Evolutionary conservation across 768 basidiomycete species (phyloP).

Genomic region (Lactarius trivialis): DNA sequence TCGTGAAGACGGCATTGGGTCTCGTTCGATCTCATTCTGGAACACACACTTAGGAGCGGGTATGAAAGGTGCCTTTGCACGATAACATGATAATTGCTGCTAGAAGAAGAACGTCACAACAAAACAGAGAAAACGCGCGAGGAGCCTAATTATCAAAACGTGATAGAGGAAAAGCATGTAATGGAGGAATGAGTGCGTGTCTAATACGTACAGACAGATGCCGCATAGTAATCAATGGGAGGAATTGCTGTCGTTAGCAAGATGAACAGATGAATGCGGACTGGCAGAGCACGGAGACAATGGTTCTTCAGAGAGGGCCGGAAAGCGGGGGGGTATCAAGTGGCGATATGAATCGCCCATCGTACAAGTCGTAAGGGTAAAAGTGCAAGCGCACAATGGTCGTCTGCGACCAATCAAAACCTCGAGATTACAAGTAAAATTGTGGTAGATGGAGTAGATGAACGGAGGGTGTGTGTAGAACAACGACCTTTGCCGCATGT

Average conservation of each 20-base stretch:
- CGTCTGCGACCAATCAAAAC: conserved; percentile 18
- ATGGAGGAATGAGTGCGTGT: conserved; percentile 44
- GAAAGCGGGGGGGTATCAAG: conserved; percentile 11
- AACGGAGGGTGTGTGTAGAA: not conserved
- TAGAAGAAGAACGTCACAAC: conserved; percentile 9
- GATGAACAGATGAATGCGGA: conserved; percentile 8
- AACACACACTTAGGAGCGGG: not conserved
- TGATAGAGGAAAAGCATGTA: conserved; percentile 28
- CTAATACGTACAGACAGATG: conserved; percentile 58
- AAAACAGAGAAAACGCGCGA: conserved; percentile 17
- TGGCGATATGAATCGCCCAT: conserved; percentile 6
- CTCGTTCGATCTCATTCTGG: conserved; percentile 1
- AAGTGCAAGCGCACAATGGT: conserved; percentile 14
- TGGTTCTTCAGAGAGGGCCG: conserved; percentile 13
- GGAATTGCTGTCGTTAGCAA: conserved; percentile 24
- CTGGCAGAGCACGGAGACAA: conserved; percentile 6
- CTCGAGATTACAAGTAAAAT: conserved; percentile 12
- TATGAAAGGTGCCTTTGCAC: conserved; percentile 1
- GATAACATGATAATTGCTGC: conserved; percentile 5
- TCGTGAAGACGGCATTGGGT: not conserved
- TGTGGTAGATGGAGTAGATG: conserved; percentile 14
- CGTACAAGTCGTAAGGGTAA: conserved; percentile 6
- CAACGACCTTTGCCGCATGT: conserved; percentile 8
- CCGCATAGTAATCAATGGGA: conserved; percentile 26
- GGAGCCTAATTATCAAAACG: conserved; percentile 29